Evolutionary conservation across 768 basidiomycete genomes (phyloP), one percentile per base, ranked within the genome.

Genomic region (Russula olivacea): DNA sequence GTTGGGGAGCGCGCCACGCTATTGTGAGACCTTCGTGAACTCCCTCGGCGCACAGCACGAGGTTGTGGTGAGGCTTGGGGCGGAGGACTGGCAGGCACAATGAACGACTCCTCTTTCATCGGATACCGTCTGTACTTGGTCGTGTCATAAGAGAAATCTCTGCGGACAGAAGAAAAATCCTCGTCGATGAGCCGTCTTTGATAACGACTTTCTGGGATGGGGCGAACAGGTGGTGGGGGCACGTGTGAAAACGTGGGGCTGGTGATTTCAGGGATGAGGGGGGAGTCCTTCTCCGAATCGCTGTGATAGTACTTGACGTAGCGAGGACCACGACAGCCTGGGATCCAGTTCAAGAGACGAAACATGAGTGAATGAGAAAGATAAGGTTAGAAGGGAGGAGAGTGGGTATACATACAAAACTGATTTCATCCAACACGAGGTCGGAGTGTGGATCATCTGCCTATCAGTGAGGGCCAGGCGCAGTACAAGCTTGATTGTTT

Each of bases 111-210:
- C n/a, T 51, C 23, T 2, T 56, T 40, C 63, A 64, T 64, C 3
- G 63, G 63, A 47, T 60, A 38, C 8, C 34, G 53, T n/a, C 25
- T n/a, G 34, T 43, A 23, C 32, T 45, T 11, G 0, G n/a, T 60
- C 50, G 25, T 38, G 40, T 60, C 63, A 60, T 64, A 25, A 3
- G 58, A 25, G 40, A 19, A 43, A 19, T 23, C 7, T n/a, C 38
- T 36, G 23, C 30, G 28, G 8, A 45, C 25, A 11, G 19, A 41
- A 5, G 21, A 19, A 11, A 50, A 60, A 36, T 64, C 63, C 41
- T 64, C 58, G 54, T 64, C 63, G 54, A 64, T 60, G 41, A 51
- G 58, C 23, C 63, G 58, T 41, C 63, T 59, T 43, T 45, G 63
- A 56, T 64, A 30, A 38, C 23, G 53, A 11, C 40, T 45, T 40